phyloP scores from a whole-genome alignment of 2,329 filamentous ascomycete species.

The Diaporthe vexans region DNA sequence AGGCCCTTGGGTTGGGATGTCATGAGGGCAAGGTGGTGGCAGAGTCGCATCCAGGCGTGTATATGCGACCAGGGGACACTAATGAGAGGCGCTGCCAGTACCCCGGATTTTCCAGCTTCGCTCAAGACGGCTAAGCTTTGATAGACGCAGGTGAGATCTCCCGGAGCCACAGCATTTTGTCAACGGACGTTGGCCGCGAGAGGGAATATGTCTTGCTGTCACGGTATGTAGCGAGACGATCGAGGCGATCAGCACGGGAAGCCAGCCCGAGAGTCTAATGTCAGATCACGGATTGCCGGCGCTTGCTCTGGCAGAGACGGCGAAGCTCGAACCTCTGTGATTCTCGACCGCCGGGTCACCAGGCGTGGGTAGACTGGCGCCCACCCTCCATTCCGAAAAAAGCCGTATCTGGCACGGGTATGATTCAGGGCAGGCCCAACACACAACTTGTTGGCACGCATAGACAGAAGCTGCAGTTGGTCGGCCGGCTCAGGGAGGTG shows the following conservation, averaged over 20 bases:
- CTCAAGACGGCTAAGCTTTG: slow-evolving; percentile 34
- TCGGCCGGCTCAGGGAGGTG: slow-evolving; percentile 25
- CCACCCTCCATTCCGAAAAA: slow-evolving; percentile 51
- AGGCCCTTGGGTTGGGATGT: slow-evolving; percentile 5
- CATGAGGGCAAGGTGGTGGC: background rate
- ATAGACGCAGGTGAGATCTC: slow-evolving; percentile 32
- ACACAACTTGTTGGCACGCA: slow-evolving; percentile 31
- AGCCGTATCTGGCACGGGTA: slow-evolving; percentile 64
- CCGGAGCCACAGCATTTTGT: slow-evolving; percentile 22
- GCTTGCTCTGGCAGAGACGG: slow-evolving; percentile 5
- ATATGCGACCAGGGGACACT: slow-evolving; percentile 24
- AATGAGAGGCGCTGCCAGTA: slow-evolving; percentile 14
- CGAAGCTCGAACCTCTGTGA: background rate
- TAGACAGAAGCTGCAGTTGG: slow-evolving; percentile 32
- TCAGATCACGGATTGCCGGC: slow-evolving; percentile 23
- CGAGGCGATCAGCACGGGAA: slow-evolving; percentile 22
- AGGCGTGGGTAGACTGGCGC: slow-evolving; percentile 53
- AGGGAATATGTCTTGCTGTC: background rate
- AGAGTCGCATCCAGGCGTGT: slow-evolving; percentile 27
- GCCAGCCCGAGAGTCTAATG: slow-evolving; percentile 30
- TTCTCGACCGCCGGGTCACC: background rate
- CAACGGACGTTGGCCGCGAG: slow-evolving; percentile 19
- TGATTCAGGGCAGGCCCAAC: slow-evolving; percentile 57
- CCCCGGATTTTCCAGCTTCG: slow-evolving; percentile 29
- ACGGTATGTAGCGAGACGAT: slow-evolving; percentile 24